These are phyloP conservation scores for Begonia masoniana DNA, from an alignment of 306 rosid species.

Conservation along the genomic window DNA sequence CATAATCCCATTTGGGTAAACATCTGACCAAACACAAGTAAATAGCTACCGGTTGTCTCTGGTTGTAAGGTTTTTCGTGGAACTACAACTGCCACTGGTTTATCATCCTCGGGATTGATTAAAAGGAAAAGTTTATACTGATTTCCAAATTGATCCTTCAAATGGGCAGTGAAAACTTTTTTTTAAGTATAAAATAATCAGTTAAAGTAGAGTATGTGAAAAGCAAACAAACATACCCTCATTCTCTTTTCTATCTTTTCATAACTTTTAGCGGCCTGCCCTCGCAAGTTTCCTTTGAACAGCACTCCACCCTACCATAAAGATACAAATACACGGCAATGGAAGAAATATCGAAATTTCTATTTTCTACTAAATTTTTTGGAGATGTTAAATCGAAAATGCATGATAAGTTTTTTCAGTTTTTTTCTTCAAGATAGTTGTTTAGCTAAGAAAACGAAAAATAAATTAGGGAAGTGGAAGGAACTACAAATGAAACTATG, in stretches of 20 bases:
- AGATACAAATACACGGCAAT: background rate
- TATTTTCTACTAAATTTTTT: no score
- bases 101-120: constrained; percentile 93
- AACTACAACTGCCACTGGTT: constrained; percentile 92
- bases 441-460: no score
- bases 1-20: constrained; percentile 4
- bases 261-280: constrained; percentile 71
- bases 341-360: no score
- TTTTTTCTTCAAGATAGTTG: no score
- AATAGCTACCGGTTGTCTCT: constrained; percentile 61
- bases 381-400: background rate
- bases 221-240: constrained; percentile 29
- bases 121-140: constrained; percentile 78
- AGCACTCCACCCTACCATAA: constrained; percentile 72
- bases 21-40: constrained; percentile 1
- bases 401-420: no score
- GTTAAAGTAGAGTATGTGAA: background rate
- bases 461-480: no score
- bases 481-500: background rate
- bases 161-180: constrained; percentile 3
- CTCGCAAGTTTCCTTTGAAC: constrained; percentile 95
- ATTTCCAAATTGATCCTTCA: constrained; percentile 77
- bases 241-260: constrained; percentile 77
- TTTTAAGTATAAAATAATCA: constrained; percentile 4
- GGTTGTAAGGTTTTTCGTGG: constrained; percentile 84